Percentiles rank a stretch among this genome's conserved stretches.
Evolutionary conservation across 2,329 filamentous ascomycete genomes (phyloP).

Genomic region (Beauveria australis): DNA sequence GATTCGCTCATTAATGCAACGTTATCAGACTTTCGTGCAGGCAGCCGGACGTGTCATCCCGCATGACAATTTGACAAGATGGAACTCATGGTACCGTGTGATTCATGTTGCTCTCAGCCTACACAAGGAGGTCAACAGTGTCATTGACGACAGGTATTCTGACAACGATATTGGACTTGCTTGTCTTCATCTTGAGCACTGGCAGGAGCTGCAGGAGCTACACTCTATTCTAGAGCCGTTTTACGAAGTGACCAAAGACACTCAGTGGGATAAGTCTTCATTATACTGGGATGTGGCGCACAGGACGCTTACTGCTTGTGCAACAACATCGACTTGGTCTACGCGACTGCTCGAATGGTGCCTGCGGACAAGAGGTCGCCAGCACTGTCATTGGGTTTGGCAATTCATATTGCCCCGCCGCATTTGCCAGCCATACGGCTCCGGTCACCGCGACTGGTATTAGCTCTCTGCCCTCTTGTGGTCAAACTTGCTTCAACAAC

Average conservation of each 20-base stretch:
- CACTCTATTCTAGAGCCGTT: slow-evolving; percentile 8
- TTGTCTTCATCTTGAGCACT: slow-evolving; percentile 7
- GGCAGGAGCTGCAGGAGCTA: slow-evolving; percentile 6
- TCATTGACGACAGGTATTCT: background rate
- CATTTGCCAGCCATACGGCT: background rate
- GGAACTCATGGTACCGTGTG: slow-evolving; percentile 11
- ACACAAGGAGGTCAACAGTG: slow-evolving; percentile 1
- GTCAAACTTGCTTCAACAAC: background rate
- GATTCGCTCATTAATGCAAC: background rate
- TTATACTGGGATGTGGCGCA: slow-evolving; percentile 10
- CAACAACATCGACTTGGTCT: slow-evolving; percentile 13
- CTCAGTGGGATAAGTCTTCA: slow-evolving; percentile 4
- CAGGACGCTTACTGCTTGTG: slow-evolving; percentile 11
- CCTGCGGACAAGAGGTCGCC: slow-evolving; percentile 5
- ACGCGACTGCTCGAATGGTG: slow-evolving; percentile 13
- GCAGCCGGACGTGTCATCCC: slow-evolving; percentile 6
- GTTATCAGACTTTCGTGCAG: background rate
- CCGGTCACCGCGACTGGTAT: background rate
- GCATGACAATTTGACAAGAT: slow-evolving; percentile 9
- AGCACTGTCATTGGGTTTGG: slow-evolving; percentile 12
- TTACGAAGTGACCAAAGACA: slow-evolving; percentile 4
- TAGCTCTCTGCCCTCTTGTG: background rate
- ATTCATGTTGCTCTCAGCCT: slow-evolving; percentile 6
- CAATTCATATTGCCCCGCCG: slow-evolving; percentile 6
- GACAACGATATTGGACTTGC: slow-evolving; percentile 4